These are phyloP conservation scores for Backusella parvicylindrica DNA, from an alignment of 192 early-diverging fungal genomes.

Conservation along the genomic window DNA sequence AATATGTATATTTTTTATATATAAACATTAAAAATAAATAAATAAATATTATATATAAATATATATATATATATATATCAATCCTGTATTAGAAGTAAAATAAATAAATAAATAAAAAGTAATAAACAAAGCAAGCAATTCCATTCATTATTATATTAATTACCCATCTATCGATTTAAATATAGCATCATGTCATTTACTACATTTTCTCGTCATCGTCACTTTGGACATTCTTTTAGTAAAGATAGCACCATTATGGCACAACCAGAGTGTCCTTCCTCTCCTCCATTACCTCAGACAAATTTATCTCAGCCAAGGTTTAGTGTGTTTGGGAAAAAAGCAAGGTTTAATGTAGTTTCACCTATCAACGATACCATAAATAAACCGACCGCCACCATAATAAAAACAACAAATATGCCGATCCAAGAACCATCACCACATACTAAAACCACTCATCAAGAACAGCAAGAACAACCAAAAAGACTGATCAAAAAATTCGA, in stretches of 20 bases:
- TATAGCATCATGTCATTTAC: background rate
- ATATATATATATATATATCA: background rate
- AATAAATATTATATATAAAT: background rate
- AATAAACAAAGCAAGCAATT: background rate
- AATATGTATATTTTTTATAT: too few relatives aligned
- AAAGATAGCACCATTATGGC: background rate
- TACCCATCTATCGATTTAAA: background rate
- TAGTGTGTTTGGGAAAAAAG: constrained; percentile 11
- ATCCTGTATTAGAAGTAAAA: background rate
- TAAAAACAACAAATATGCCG: background rate
- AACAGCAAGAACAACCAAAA: background rate
- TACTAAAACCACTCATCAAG: background rate
- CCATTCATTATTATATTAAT: background rate
- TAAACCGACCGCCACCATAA: background rate
- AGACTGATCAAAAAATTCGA: background rate
- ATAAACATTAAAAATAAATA: too few relatives aligned
- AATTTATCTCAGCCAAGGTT: constrained; percentile 1
- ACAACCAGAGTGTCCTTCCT: background rate
- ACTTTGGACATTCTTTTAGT: background rate
- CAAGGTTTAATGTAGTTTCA: background rate
- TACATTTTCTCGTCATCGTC: constrained; percentile 1
- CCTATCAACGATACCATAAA: background rate
- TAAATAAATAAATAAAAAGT: too few relatives aligned
- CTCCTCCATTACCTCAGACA: background rate
- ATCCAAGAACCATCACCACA: background rate